Conservation (phyloP, 2,329 filamentous ascomycete genomes). For the Akanthomyces uredinophilus region DNA sequence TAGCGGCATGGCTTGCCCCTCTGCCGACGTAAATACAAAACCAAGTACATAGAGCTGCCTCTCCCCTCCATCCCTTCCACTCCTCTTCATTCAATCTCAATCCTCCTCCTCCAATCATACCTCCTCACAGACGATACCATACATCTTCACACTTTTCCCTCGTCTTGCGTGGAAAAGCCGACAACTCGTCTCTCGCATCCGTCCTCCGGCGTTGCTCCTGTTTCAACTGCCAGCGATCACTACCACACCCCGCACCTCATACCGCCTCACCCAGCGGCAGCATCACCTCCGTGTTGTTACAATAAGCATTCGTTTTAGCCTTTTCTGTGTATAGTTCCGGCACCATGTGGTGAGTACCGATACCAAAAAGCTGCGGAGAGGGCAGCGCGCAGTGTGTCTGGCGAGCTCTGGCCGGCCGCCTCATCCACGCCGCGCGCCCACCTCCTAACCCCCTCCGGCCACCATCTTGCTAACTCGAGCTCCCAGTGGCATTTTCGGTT, state of each 20-base stretch:
- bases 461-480: constrained; percentile 22
- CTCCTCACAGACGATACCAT: not conserved
- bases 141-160: not conserved
- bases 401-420: not conserved
- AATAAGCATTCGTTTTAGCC: not conserved
- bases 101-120: not conserved
- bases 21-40: not conserved
- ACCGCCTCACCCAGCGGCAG: not conserved
- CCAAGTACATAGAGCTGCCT: constrained; percentile 1
- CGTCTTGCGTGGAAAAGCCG: not conserved
- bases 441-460: not conserved
- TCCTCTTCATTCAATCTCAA: not conserved
- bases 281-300: not conserved
- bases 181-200: not conserved
- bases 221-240: not conserved
- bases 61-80: constrained; percentile 2
- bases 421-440: not conserved
- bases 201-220: not conserved
- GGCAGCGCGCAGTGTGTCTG: not conserved
- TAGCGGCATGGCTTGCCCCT: not conserved
- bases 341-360: constrained; percentile 9
- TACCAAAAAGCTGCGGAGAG: not conserved
- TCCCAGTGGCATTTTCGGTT: constrained; percentile 86
- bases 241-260: constrained; percentile 6
- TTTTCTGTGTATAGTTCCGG: not conserved